These are phyloP conservation scores for Huntiella savannae DNA, from an alignment of 2,329 filamentous ascomycete species.

Conservation along the genomic window DNA sequence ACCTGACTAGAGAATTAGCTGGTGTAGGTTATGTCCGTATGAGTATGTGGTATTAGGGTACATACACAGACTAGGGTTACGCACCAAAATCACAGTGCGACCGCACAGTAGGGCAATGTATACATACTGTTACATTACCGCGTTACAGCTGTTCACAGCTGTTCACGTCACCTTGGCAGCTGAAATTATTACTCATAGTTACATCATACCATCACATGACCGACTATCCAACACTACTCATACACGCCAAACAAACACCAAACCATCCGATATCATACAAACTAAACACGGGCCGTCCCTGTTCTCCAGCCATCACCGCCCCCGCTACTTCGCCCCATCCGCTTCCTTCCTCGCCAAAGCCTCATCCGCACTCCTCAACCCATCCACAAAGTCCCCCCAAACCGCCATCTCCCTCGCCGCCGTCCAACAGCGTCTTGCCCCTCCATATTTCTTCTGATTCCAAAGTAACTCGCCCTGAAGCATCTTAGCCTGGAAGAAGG, in stretches of 20 bases:
- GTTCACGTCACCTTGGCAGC: too few relatives aligned
- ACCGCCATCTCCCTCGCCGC: slow-evolving; percentile 1
- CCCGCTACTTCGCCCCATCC: background rate
- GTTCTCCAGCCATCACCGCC: background rate
- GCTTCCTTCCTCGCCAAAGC: background rate
- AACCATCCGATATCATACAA: background rate
- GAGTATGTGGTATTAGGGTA: too few relatives aligned
- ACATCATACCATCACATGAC: background rate
- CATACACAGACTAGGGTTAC: too few relatives aligned
- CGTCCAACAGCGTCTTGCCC: slow-evolving; percentile 5
- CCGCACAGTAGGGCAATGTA: accelerated
- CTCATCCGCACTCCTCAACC: background rate
- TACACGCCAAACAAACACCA: background rate
- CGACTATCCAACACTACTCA: background rate
- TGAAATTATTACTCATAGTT: too few relatives aligned
- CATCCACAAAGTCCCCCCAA: background rate
- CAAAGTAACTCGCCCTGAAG: slow-evolving; percentile 9
- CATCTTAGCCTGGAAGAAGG: slow-evolving; percentile 3
- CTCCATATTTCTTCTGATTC: slow-evolving; percentile 9
- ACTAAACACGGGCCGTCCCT: background rate
- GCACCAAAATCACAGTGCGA: too few relatives aligned
- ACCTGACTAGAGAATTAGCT: too few relatives aligned
- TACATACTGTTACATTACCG: background rate
- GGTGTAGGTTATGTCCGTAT: too few relatives aligned
- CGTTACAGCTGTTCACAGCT: too few relatives aligned